Conservation (phyloP, 768 basidiomycete genomes). For the Tephrocybe sp. region DNA sequence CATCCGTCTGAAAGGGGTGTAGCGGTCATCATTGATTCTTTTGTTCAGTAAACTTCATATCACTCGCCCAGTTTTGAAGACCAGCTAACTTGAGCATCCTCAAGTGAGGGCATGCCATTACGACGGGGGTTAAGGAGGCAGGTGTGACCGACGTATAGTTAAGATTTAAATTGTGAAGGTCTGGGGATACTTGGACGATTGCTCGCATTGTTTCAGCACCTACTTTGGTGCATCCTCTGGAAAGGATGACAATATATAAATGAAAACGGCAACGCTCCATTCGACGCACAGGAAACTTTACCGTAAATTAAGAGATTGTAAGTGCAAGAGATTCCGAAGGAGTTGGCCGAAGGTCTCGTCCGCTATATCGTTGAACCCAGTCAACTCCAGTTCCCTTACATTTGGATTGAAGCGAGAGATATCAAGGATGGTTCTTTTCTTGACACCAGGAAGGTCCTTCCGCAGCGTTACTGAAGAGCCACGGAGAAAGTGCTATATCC, state of each 20-base stretch:
- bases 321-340: conserved; percentile 38
- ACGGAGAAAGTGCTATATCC: conserved; percentile 52
- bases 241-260: conserved; percentile 2
- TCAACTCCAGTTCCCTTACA: conserved; percentile 48
- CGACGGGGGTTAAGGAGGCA: conserved; percentile 39
- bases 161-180: conserved; percentile 49
- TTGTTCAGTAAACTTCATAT: conserved; percentile 1
- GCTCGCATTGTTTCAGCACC: conserved; percentile 45
- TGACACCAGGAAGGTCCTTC: conserved; percentile 50
- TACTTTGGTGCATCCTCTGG: conserved; percentile 60
- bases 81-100: conserved; percentile 63
- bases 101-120: conserved; percentile 34
- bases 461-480: conserved; percentile 48
- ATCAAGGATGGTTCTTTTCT: conserved; percentile 44
- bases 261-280: conserved; percentile 3
- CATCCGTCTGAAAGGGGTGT: conserved; percentile 46
- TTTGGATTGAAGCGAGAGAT: conserved; percentile 33
- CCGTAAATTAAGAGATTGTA: conserved; percentile 54
- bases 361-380: conserved; percentile 47
- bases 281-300: conserved; percentile 22
- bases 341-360: conserved; percentile 51
- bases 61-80: conserved; percentile 56
- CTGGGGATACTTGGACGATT: conserved; percentile 37
- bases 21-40: neutral
- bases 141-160: conserved; percentile 60